These are phyloP conservation scores for Physcia stellaris DNA, from an alignment of 495 filamentous ascomycete genomes.

Conservation along the genomic window DNA sequence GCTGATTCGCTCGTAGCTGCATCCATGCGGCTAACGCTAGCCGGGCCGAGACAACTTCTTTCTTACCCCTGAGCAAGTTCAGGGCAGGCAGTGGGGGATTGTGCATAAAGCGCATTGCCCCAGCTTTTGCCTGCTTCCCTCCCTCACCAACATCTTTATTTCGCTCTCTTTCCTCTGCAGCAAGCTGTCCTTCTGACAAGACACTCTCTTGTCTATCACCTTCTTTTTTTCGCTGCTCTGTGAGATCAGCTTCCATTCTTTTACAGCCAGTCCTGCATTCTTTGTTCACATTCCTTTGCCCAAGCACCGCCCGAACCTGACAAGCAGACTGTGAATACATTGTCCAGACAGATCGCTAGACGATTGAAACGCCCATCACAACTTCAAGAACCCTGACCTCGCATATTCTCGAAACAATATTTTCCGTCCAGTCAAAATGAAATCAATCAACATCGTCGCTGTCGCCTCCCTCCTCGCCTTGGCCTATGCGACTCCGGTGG, in stretches of 20 bases:
- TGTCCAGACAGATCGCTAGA: not conserved
- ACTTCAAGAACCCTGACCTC: not conserved
- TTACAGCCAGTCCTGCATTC: no score
- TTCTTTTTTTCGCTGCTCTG: constrained; percentile 2
- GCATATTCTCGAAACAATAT: not conserved
- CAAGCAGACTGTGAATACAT: not conserved
- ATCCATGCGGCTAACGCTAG: no score
- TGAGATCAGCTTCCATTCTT: constrained; percentile 6
- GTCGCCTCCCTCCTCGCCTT: constrained; percentile 15
- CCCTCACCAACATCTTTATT: not conserved
- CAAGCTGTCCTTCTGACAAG: not conserved
- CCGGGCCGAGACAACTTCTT: no score
- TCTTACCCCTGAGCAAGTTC: no score
- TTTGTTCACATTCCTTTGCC: no score
- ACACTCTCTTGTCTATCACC: not conserved
- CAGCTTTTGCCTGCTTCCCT: not conserved
- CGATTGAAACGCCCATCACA: not conserved
- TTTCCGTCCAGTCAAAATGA: constrained; percentile 1
- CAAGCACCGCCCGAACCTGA: not conserved
- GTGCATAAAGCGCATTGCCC: no score
- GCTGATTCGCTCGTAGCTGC: no score
- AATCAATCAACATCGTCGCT: constrained; percentile 16
- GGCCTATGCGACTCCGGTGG: constrained; percentile 22
- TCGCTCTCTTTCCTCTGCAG: not conserved
- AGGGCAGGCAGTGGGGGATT: no score